phyloP scores from a whole-genome alignment of 106 monocot genomes.

The Triglochin maritima region DNA sequence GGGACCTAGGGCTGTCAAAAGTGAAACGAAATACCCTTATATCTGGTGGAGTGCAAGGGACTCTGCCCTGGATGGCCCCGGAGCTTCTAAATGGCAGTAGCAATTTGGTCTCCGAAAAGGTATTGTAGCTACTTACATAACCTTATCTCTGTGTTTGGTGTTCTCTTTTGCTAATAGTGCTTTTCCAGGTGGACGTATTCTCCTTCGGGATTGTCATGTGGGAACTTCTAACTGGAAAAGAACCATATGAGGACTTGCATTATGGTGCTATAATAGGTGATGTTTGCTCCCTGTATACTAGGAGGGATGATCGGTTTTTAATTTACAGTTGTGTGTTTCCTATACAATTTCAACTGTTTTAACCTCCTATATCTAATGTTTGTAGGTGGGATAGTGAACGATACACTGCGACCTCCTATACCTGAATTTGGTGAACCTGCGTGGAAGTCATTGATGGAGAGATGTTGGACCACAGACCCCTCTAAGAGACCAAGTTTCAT shows the following conservation, averaged over 20 bases:
- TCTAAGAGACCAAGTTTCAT: slow-evolving; percentile 61
- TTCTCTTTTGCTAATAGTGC: background rate
- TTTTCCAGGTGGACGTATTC: slow-evolving; percentile 19
- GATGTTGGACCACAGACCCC: slow-evolving; percentile 70
- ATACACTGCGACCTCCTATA: slow-evolving; percentile 31
- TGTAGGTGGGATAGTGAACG: no score
- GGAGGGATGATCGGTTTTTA: no score
- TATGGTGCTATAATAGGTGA: slow-evolving; percentile 17
- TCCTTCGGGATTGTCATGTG: slow-evolving; percentile 30
- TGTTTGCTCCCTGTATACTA: no score
- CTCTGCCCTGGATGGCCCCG: slow-evolving; percentile 27
- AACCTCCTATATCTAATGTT: no score
- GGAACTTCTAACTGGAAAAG: slow-evolving; percentile 24
- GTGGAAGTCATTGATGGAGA: slow-evolving; percentile 74
- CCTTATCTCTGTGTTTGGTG: background rate
- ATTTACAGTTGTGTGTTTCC: no score
- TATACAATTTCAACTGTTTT: no score
- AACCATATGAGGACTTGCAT: slow-evolving; percentile 18
- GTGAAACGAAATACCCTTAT: slow-evolving; percentile 13
- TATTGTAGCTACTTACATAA: background rate
- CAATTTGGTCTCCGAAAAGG: slow-evolving; percentile 25
- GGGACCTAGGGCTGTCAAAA: slow-evolving; percentile 27
- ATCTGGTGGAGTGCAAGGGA: slow-evolving; percentile 21
- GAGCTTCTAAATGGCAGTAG: slow-evolving; percentile 16
- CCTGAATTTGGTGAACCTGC: slow-evolving; percentile 55